Evolutionary conservation across 75 land plant species (phyloP), one percentile per base, ranked within the genome.

Genomic region (Larix kaempferi): DNA sequence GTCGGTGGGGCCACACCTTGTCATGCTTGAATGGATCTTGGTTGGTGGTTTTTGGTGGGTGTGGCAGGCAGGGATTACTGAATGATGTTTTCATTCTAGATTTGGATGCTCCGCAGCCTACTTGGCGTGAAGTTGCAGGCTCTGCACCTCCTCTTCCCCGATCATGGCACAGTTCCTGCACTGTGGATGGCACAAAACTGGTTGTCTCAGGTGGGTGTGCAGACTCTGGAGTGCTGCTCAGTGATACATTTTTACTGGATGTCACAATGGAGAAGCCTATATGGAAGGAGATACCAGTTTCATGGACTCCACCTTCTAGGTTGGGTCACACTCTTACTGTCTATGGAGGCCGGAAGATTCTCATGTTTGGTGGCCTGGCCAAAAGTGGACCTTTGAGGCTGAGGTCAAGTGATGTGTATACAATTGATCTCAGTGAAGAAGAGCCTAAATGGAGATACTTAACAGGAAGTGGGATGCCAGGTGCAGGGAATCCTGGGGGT

Each of bases 121-220:
- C 88, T 11, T 93, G 96, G 96, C 81, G 88, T 41, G 96, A 93
- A 80, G 87, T 93, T 11, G 78, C 90, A 62, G 88, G 94, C 2
- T 66, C 79, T 35, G 90, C 85, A 21, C 90, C 94, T 59, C 96
- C 96, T 17, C 85, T 93, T 44, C 96, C 96, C 13, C 80, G 96
- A 78, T 91, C 96, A 44, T 93, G 96, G 96, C 96, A 93, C 73
- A 93, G 96, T 71, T 91, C 94, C 4, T 93, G 96, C 81, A 93
- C 96, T 3, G 76, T 93, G 55, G 94, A 91, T 66, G 96, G 94
- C 3, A 86, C 96, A 21, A 91, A 93, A 84, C 73, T 93, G 71
- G 87, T 93, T 17, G 94, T 93, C 19, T 93, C 93, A 62, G 96
- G 96, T 58, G 96, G 96, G 13, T 93, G 96, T 86, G 90, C 96